Percentiles rank a stretch among this genome's conserved stretches.
Conservation (phyloP, 2,329 filamentous ascomycete species). For the Trichoderma oligosporum region DNA sequence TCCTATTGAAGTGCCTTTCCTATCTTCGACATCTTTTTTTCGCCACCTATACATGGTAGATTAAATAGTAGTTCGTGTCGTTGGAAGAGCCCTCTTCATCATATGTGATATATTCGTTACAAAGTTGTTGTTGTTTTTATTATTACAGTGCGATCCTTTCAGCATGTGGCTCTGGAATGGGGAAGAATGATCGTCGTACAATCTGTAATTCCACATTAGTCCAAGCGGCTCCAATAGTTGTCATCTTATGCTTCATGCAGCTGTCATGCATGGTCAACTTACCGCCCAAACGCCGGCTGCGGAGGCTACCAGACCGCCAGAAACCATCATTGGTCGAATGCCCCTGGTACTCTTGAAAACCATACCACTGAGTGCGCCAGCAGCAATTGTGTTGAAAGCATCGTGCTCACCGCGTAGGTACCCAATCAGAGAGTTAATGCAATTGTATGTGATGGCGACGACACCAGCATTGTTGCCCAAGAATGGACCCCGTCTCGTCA, state of each 20-base stretch:
- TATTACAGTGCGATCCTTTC: conserved; percentile 15
- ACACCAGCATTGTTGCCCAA: conserved; percentile 94
- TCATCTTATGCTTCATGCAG: conserved; percentile 17
- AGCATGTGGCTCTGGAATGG: conserved; percentile 33
- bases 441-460: conserved; percentile 94
- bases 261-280: conserved; percentile 41
- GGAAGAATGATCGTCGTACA: conserved; percentile 42
- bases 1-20: background rate
- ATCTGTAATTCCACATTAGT: conserved; percentile 29
- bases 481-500: conserved; percentile 90
- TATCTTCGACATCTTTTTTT: background rate
- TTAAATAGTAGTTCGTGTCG: conserved; percentile 16
- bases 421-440: conserved; percentile 80
- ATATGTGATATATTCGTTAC: conserved; percentile 13
- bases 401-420: conserved; percentile 82
- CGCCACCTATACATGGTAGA: conserved; percentile 12
- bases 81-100: conserved; percentile 1
- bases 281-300: conserved; percentile 89
- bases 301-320: conserved; percentile 80
- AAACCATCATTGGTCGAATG: conserved; percentile 88
- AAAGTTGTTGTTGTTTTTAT: conserved; percentile 5
- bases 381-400: conserved; percentile 78
- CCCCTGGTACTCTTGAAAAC: conserved; percentile 96
- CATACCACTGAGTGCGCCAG: conserved; percentile 84
- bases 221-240: background rate